phyloP scores from a whole-genome alignment of 2,329 filamentous ascomycete genomes.

The Didymella exigua region DNA sequence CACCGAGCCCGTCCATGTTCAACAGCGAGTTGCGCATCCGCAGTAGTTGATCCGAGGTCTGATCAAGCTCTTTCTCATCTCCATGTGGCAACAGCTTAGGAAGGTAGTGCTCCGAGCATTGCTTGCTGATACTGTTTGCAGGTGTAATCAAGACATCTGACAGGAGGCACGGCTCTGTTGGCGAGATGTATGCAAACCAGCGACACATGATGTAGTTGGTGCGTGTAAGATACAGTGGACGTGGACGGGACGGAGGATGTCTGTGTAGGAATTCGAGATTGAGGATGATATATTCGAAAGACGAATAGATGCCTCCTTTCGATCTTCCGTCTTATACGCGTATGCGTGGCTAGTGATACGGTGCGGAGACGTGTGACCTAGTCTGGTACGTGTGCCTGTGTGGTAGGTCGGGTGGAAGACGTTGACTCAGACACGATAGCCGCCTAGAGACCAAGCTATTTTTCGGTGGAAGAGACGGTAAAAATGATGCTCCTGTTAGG shows the following conservation, averaged over 20 bases:
- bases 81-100: constrained; percentile 58
- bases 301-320: background rate
- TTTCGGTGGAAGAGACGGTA: background rate
- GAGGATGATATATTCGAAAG: background rate
- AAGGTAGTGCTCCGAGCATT: constrained; percentile 58
- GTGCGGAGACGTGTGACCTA: background rate
- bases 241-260: background rate
- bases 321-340: background rate
- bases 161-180: constrained; percentile 59
- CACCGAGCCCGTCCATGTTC: constrained; percentile 62
- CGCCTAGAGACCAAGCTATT: background rate
- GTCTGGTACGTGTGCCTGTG: background rate
- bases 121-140: constrained; percentile 45
- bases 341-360: background rate
- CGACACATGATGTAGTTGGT: constrained; percentile 52
- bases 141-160: constrained; percentile 60
- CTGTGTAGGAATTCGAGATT: too few species aligned
- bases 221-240: background rate
- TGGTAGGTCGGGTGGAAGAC: background rate
- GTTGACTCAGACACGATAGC: background rate
- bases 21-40: constrained; percentile 58
- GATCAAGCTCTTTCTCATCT: constrained; percentile 48
- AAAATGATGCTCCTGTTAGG: background rate
- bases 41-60: constrained; percentile 52
- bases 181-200: constrained; percentile 63